Evolutionary conservation across 2,329 filamentous ascomycete species (phyloP), one percentile per base, ranked within the genome.

Genomic region (Sphaceloma murrayae): DNA sequence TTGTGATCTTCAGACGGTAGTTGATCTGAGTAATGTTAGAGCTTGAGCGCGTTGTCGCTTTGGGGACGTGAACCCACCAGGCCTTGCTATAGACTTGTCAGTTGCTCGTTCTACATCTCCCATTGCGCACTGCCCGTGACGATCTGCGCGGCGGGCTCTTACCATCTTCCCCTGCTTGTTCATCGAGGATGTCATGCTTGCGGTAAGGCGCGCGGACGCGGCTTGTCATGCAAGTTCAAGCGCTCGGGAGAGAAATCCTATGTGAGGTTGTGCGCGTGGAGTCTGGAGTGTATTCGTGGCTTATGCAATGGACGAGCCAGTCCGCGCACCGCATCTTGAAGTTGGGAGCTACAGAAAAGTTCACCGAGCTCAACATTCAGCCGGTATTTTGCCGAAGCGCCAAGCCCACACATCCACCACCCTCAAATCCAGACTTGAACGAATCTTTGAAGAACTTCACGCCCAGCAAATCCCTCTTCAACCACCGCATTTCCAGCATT

Each of bases 101-200:
- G 60, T 64, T 62, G n/a, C n/a, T n/a, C n/a, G n/a, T n/a, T n/a
- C n/a, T n/a, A n/a, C n/a, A n/a, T n/a, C n/a, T n/a, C n/a, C n/a
- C n/a, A n/a, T n/a, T n/a, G n/a, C n/a, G n/a, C n/a, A n/a, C n/a
- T n/a, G n/a, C n/a, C n/a, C n/a, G 58, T 61, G 63, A 62, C 57
- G 62, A 69, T 62, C 19, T 21, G 26, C 19, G 48, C 39, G 49
- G 42, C 17, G 34, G 31, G 46, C 50, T 80, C 85, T 75, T 73
- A 96, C 91, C 91, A 98, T 96, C 77, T 98, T 96, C 69, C 91
- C 91, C 69, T 95, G 88, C 69, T 94, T 94, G 77, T 94, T 89
- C 11, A 46, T 58, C 56, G 30, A 61, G 56, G 65, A 61, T 48
- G 64, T 62, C 68, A 71, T 72, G 54, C 30, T 62, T 53, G 27